Base-by-base conservation (phyloP, 495 filamentous ascomycete genomes). In the Annulohypoxylon stygium region DNA sequence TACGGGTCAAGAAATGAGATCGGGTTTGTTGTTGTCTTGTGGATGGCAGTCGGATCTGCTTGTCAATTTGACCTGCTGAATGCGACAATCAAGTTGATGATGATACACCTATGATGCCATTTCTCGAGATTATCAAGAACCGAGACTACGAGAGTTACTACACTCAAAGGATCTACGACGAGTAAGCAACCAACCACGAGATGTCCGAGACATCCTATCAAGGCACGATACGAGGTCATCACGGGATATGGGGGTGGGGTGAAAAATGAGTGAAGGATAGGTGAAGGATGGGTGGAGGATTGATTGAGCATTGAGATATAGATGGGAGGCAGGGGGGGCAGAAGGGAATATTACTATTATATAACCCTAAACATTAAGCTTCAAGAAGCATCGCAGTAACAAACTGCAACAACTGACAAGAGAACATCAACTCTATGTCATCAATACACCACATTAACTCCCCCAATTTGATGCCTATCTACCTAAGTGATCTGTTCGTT, bases 1-100 rank as follows among this genome's bases (percentile, higher is more conserved):
- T 34, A 45, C 41, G 30, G 36, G 57, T n/a, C 6, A 45, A 45
- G 4, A n/a, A 9, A 30, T 14, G 34, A 59, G 34, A 39, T 59
- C 55, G 18, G 36, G 34, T 47, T 47, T 47, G 16, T 30, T 59
- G 8, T 12, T 59, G 55, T 39, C 18, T 59, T 1, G 23, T 41
- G 30, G 30, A 25, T n/a, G 16, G 36, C 2, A 39, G 55, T 59
- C 5, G 34, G 39, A 16, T 59, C 34, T 59, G 36, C 33, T 41
- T 41, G 55, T 59, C 55, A 14, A 59, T 25, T 6, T 59, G 55
- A 9, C 55, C 11, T 41, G 34, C 3, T 30, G 51, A 55, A 8
- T 6, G 1, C 25, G 11, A 12, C 25, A 26, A 39, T 41, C 33
- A 18, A 59, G 55, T 59, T 34, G 36, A 12, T 33, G 14, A 14